Evolutionary conservation across 352 stramenopile genomes (phyloP).

Genomic region (Phytophthora syringae): DNA sequence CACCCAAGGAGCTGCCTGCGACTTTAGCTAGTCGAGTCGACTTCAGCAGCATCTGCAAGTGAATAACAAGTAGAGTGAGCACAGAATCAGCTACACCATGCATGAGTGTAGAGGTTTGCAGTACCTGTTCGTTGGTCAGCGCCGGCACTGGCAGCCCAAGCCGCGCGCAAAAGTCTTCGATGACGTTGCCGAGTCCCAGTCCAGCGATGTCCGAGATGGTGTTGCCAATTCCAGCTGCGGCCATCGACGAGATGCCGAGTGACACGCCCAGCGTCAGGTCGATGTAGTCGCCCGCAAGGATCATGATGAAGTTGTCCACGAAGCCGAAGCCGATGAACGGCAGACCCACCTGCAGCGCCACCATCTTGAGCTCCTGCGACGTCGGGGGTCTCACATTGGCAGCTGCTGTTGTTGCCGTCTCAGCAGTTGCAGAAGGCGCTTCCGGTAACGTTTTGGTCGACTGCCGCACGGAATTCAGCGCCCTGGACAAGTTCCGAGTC

Average conservation of each 20-base stretch:
- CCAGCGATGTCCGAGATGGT: conserved; percentile 79
- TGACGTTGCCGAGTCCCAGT: conserved; percentile 76
- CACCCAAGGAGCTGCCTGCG: conserved; percentile 63
- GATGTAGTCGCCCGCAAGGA: conserved; percentile 89
- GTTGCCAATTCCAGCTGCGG: conserved; percentile 86
- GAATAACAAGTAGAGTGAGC: background rate
- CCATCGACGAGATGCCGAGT: conserved; percentile 90
- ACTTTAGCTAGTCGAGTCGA: conserved; percentile 75
- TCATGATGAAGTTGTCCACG: conserved; percentile 98
- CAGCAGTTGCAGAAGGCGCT: background rate
- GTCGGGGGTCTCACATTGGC: conserved; percentile 32
- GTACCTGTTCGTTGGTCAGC: conserved; percentile 71
- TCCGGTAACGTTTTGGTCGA: background rate
- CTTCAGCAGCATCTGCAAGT: conserved; percentile 63
- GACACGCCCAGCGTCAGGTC: conserved; percentile 82
- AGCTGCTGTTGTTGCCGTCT: conserved; percentile 3
- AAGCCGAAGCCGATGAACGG: conserved; percentile 98
- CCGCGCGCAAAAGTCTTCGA: conserved; percentile 77
- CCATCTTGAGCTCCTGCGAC: conserved; percentile 63
- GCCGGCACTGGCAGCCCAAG: conserved; percentile 65
- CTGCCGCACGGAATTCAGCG: conserved; percentile 35
- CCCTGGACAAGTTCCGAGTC: conserved; percentile 54
- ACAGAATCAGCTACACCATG: background rate
- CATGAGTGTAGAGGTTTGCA: background rate
- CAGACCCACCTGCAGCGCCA: conserved; percentile 75